These are phyloP conservation scores for Scleroderma citrinum DNA, from an alignment of 768 basidiomycete species.

Conservation along the genomic window DNA sequence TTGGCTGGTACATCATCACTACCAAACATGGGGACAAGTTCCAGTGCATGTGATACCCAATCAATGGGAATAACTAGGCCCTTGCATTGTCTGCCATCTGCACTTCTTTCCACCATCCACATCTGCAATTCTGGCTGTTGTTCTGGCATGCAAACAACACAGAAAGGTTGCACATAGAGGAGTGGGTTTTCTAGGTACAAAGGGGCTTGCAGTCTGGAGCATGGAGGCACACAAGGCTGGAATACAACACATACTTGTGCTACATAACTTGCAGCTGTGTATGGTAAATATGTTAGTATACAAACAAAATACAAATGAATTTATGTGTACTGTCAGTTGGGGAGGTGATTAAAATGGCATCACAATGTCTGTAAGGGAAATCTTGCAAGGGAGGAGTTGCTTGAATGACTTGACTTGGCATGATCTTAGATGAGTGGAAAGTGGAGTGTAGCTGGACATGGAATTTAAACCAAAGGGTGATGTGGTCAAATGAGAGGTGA, in stretches of 20 bases:
- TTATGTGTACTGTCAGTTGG: neutral
- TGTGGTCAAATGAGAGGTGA: neutral
- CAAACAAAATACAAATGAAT: neutral
- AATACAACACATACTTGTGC: conserved; percentile 15
- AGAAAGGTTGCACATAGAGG: neutral
- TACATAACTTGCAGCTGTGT: neutral
- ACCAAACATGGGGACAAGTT: too few relatives aligned
- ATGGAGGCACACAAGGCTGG: neutral
- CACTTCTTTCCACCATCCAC: too few relatives aligned
- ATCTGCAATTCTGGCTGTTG: too few relatives aligned
- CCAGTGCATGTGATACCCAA: too few relatives aligned
- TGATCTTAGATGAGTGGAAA: conserved; percentile 10
- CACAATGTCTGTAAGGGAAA: conserved; percentile 16
- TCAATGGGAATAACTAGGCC: too few relatives aligned
- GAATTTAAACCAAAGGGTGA: conserved; percentile 21
- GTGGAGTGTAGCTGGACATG: conserved; percentile 19
- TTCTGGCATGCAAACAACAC: neutral
- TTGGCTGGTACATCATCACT: too few relatives aligned
- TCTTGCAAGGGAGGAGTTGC: conserved; percentile 12
- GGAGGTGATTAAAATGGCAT: conserved; percentile 7
- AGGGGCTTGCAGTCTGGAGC: neutral
- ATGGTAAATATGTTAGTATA: neutral
- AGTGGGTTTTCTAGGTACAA: neutral
- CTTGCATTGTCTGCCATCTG: too few relatives aligned
- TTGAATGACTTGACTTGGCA: conserved; percentile 17